Evolutionary conservation across 2,329 filamentous ascomycete species (phyloP).

Genomic region (Elsinoe fawcettii): DNA sequence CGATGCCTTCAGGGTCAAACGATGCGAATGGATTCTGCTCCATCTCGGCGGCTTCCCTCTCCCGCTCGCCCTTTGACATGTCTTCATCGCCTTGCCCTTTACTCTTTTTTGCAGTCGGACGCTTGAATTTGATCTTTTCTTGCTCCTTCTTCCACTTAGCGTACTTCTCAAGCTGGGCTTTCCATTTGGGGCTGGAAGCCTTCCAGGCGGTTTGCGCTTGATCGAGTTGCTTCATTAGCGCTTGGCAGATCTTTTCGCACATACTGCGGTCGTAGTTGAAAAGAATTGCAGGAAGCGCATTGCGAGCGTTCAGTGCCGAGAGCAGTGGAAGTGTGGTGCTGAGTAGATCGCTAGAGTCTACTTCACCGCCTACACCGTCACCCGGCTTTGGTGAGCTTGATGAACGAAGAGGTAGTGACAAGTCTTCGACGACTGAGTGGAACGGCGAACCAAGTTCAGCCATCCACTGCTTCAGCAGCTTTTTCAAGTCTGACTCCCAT

Average conservation of each 20-base stretch:
- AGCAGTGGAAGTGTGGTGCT: slow-evolving; percentile 51
- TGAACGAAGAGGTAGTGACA: slow-evolving; percentile 30
- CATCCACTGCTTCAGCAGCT: slow-evolving; percentile 54
- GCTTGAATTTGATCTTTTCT: slow-evolving; percentile 33
- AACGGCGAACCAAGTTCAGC: slow-evolving; percentile 46
- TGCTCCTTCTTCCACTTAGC: slow-evolving; percentile 49
- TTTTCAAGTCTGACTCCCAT: slow-evolving; percentile 59
- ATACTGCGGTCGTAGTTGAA: slow-evolving; percentile 66
- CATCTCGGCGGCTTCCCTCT: slow-evolving; percentile 48
- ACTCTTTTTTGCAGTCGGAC: slow-evolving; percentile 35
- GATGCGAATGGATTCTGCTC: slow-evolving; percentile 53
- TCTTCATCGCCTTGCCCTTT: slow-evolving; percentile 42
- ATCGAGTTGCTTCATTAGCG: slow-evolving; percentile 47
- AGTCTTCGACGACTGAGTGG: slow-evolving; percentile 42
- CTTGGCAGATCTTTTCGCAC: slow-evolving; percentile 54
- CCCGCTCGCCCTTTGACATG: slow-evolving; percentile 48
- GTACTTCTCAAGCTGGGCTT: slow-evolving; percentile 50
- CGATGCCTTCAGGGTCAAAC: slow-evolving; percentile 59
- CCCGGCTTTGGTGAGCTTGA: slow-evolving; percentile 11
- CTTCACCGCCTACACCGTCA: neutral
- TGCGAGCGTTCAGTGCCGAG: slow-evolving; percentile 52
- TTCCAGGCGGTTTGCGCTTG: slow-evolving; percentile 52
- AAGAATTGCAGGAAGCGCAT: slow-evolving; percentile 63
- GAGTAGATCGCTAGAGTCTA: slow-evolving; percentile 24
- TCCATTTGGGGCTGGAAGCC: slow-evolving; percentile 51